Conservation (phyloP, 495 filamentous ascomycete genomes). For the Astrothelium subdiscretum region DNA sequence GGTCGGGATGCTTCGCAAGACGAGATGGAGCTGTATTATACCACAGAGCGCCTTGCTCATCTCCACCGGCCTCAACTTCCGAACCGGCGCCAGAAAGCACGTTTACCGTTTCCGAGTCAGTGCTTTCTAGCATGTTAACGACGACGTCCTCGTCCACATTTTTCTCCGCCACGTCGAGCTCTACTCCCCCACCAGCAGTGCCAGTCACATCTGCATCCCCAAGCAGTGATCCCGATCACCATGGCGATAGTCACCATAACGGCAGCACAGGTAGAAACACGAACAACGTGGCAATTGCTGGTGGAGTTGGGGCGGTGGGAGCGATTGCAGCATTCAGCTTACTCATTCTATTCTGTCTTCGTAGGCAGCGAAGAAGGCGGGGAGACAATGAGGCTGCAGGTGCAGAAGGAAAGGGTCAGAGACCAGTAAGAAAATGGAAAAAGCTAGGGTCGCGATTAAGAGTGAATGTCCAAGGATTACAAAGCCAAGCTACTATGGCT, state of each 20-base stretch:
- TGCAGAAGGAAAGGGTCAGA: background rate
- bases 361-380: background rate
- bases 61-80: background rate
- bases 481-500: background rate
- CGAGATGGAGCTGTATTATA: background rate
- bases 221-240: background rate
- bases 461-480: background rate
- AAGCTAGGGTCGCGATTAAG: background rate
- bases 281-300: background rate
- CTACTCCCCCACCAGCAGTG: background rate
- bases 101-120: background rate
- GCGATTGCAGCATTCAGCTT: background rate
- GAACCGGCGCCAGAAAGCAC: background rate
- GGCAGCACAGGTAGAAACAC: background rate
- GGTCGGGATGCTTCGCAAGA: background rate
- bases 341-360: background rate
- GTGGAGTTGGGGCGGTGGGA: background rate
- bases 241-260: background rate
- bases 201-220: background rate
- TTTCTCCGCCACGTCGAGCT: background rate
- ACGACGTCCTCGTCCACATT: background rate
- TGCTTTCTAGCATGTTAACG: background rate
- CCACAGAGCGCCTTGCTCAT: background rate
- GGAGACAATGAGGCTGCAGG: background rate
- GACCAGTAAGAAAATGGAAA: background rate